phyloP scores from a whole-genome alignment of 495 filamentous ascomycete species.

The Penicillium cosmopolitanum region DNA sequence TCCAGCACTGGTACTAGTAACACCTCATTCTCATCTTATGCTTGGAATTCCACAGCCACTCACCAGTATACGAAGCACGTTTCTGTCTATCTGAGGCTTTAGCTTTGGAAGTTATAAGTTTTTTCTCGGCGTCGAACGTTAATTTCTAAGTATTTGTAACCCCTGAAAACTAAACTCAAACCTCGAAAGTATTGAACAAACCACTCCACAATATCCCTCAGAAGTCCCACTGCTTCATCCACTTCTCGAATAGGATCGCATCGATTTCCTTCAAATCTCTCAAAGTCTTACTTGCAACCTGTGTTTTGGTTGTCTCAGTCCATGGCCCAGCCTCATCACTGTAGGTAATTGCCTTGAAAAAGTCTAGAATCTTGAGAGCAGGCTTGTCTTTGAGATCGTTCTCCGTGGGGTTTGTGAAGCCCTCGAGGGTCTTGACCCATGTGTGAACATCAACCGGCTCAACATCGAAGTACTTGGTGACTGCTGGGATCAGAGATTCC shows the following conservation, averaged over 20 bases:
- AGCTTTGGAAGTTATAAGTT: background rate
- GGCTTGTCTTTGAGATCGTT: conserved; percentile 25
- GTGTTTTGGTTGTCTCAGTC: conserved; percentile 10
- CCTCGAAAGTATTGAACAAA: background rate
- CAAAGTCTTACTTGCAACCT: conserved; percentile 13
- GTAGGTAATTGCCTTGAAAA: conserved; percentile 21
- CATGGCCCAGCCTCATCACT: conserved; percentile 11
- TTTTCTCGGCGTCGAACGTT: background rate
- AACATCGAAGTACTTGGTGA: conserved; percentile 10
- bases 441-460: conserved; percentile 18
- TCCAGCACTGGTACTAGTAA: too few relatives aligned
- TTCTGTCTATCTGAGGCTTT: too few relatives aligned
- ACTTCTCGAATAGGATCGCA: conserved; percentile 13
- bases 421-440: conserved; percentile 25
- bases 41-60: too few relatives aligned
- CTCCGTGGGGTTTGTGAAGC: conserved; percentile 16
- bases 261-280: conserved; percentile 6
- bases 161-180: too few relatives aligned
- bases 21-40: too few relatives aligned
- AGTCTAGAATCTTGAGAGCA: conserved; percentile 29
- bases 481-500: conserved; percentile 18
- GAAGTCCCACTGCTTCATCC: conserved; percentile 21
- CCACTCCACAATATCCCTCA: background rate
- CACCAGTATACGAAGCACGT: too few relatives aligned
- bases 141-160: too few relatives aligned